These are phyloP conservation scores for Didymella keratinophila DNA, from an alignment of 2,329 filamentous ascomycete species.

Conservation along the genomic window DNA sequence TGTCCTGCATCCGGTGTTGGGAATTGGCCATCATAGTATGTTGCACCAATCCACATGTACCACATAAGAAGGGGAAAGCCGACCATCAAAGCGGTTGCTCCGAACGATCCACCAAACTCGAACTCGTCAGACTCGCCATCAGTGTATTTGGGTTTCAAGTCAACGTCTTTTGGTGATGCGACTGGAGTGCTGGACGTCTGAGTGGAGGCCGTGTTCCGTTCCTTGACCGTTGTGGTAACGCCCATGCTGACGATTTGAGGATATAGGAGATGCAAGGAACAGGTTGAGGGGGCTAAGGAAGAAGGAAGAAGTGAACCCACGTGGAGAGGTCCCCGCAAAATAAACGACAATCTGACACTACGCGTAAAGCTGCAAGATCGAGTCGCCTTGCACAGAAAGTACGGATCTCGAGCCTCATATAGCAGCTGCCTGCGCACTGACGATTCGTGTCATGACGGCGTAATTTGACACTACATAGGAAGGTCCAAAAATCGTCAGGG, in stretches of 20 bases:
- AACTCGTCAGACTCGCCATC: constrained; percentile 57
- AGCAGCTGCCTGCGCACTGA: not conserved
- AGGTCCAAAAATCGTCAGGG: not conserved
- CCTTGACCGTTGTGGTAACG: constrained; percentile 6
- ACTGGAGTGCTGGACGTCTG: not conserved
- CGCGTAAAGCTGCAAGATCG: not conserved
- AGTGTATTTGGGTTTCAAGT: constrained; percentile 8
- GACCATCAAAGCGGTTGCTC: constrained; percentile 83
- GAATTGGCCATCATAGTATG: constrained; percentile 84
- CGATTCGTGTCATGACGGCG: not conserved
- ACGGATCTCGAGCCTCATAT: not conserved
- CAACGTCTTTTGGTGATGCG: not conserved
- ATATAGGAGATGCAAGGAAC: not conserved
- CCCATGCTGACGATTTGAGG: constrained; percentile 5
- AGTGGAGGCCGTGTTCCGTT: not conserved
- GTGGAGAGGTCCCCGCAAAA: not conserved
- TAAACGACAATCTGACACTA: not conserved
- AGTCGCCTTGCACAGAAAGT: not conserved
- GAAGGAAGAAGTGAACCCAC: not conserved
- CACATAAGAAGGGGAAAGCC: constrained; percentile 92
- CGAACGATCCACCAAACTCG: constrained; percentile 86
- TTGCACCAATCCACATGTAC: constrained; percentile 98
- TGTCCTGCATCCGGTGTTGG: constrained; percentile 72
- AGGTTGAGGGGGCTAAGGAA: not conserved
- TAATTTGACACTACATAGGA: not conserved